These are phyloP conservation scores for Syncephalastrum sp. DNA, from an alignment of 371 early-diverging fungal species.

Conservation along the genomic window DNA sequence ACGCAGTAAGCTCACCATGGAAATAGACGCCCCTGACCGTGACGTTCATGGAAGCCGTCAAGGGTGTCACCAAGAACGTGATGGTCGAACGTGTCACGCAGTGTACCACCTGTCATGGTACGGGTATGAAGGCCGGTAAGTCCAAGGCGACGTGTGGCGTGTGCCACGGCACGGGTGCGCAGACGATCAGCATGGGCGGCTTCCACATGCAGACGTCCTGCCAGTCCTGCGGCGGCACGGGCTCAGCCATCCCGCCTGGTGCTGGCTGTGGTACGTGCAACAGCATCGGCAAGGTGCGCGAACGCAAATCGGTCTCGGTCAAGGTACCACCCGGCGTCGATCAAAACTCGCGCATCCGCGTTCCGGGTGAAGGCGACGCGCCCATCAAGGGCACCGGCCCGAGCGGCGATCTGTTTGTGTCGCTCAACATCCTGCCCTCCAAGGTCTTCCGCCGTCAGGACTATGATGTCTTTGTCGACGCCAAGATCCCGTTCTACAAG, in stretches of 20 bases:
- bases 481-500: conserved; percentile 76
- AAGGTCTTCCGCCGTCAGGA: conserved; percentile 77
- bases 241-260: conserved; percentile 64
- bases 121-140: conserved; percentile 76
- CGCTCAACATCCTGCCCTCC: conserved; percentile 63
- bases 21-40: conserved; percentile 53
- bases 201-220: conserved; percentile 89
- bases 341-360: conserved; percentile 56
- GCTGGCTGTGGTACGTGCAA: conserved; percentile 77
- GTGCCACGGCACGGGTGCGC: conserved; percentile 88
- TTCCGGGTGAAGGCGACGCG: conserved; percentile 84
- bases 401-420: conserved; percentile 83
- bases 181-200: conserved; percentile 71
- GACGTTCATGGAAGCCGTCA: conserved; percentile 88
- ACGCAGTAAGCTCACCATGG: background rate
- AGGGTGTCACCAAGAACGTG: conserved; percentile 69
- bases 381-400: conserved; percentile 71
- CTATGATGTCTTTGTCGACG: conserved; percentile 70
- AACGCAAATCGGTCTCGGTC: conserved; percentile 67
- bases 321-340: conserved; percentile 81
- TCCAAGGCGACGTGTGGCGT: conserved; percentile 62
- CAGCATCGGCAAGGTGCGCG: conserved; percentile 77
- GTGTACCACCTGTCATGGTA: conserved; percentile 80
- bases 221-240: conserved; percentile 81
- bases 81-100: conserved; percentile 59